Percentiles rank a stretch among this genome's conserved stretches.
These are phyloP conservation scores for Punctularia strigosozonata DNA, from an alignment of 768 basidiomycete genomes.

Conservation along the genomic window DNA sequence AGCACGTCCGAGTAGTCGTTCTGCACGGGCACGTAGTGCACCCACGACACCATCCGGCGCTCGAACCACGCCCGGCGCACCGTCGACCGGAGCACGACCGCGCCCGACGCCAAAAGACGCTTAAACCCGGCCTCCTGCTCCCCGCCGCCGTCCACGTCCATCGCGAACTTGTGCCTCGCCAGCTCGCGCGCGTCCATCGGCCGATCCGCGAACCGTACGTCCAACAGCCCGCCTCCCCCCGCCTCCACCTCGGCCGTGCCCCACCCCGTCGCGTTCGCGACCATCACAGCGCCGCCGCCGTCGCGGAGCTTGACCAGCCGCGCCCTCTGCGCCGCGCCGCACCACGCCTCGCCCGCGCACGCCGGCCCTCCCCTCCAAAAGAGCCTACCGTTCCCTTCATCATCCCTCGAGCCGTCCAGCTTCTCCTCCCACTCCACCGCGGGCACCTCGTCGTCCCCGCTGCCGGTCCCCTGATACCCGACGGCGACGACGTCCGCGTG, in stretches of 20 bases:
- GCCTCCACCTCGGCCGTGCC: slow-evolving; percentile 22
- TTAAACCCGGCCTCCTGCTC: slow-evolving; percentile 65
- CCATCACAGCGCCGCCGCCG: no score
- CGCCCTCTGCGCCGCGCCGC: slow-evolving; percentile 27
- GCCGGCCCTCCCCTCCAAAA: slow-evolving; percentile 48
- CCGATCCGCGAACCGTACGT: slow-evolving; percentile 42
- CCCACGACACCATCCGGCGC: slow-evolving; percentile 52
- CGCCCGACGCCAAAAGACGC: slow-evolving; percentile 47
- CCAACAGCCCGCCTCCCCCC: slow-evolving; percentile 33
- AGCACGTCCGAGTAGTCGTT: slow-evolving; percentile 56
- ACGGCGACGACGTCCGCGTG: slow-evolving; percentile 46
- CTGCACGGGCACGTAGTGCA: slow-evolving; percentile 65
- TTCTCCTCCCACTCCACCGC: slow-evolving; percentile 60
- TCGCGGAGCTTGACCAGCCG: slow-evolving; percentile 37
- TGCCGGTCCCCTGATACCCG: slow-evolving; percentile 34
- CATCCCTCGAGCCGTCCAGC: no score
- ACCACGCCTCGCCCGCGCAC: not conserved
- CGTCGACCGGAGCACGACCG: slow-evolving; percentile 57
- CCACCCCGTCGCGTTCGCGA: slow-evolving; percentile 20
- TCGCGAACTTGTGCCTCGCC: slow-evolving; percentile 46
- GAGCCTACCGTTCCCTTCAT: slow-evolving; percentile 42
- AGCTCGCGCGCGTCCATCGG: slow-evolving; percentile 38
- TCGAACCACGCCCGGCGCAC: slow-evolving; percentile 64
- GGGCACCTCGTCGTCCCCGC: slow-evolving; percentile 34
- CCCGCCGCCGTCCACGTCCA: slow-evolving; percentile 51